Evolutionary conservation across 768 basidiomycete species (phyloP).

Genomic region (Mycena chlorophos): DNA sequence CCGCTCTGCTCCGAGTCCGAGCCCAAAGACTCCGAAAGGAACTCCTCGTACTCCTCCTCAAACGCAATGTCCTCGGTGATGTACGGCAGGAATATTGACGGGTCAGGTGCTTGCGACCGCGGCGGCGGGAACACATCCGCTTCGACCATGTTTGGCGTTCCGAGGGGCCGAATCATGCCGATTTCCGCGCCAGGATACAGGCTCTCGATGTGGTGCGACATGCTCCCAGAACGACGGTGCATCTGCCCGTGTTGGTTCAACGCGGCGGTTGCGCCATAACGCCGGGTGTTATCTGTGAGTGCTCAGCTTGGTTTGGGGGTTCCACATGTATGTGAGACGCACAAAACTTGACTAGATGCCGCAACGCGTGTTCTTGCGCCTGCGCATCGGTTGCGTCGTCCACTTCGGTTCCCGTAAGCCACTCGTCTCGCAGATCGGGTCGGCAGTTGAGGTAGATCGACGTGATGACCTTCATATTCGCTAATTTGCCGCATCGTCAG

Average conservation of each 20-base stretch:
- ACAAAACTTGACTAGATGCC: slow-evolving; percentile 95
- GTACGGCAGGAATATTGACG: slow-evolving; percentile 84
- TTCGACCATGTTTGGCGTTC: slow-evolving; percentile 77
- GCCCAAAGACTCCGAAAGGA: slow-evolving; percentile 86
- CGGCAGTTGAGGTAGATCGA: slow-evolving; percentile 97
- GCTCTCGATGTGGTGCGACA: slow-evolving; percentile 80
- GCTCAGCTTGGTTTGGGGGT: neutral
- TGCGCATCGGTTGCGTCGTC: slow-evolving; percentile 91
- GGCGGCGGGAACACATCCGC: slow-evolving; percentile 95
- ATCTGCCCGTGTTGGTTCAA: slow-evolving; percentile 51
- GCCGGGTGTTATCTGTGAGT: slow-evolving; percentile 78
- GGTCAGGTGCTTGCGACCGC: slow-evolving; percentile 82
- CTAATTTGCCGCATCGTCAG: slow-evolving; percentile 40
- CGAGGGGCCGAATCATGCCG: slow-evolving; percentile 69
- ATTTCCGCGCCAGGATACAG: slow-evolving; percentile 74
- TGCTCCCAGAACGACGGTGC: slow-evolving; percentile 81
- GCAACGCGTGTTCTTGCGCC: slow-evolving; percentile 94
- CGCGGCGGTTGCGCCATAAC: slow-evolving; percentile 69
- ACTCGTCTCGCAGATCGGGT: slow-evolving; percentile 95
- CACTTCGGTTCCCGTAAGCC: slow-evolving; percentile 91
- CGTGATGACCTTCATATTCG: slow-evolving; percentile 99
- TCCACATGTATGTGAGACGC: slow-evolving; percentile 35
- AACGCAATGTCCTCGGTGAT: slow-evolving; percentile 93
- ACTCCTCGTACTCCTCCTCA: slow-evolving; percentile 96
- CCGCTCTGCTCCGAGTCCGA: slow-evolving; percentile 58